Evolutionary conservation across 345 rosid genomes (phyloP), one percentile per base, ranked within the genome.

Genomic region (Citrus glauca): DNA sequence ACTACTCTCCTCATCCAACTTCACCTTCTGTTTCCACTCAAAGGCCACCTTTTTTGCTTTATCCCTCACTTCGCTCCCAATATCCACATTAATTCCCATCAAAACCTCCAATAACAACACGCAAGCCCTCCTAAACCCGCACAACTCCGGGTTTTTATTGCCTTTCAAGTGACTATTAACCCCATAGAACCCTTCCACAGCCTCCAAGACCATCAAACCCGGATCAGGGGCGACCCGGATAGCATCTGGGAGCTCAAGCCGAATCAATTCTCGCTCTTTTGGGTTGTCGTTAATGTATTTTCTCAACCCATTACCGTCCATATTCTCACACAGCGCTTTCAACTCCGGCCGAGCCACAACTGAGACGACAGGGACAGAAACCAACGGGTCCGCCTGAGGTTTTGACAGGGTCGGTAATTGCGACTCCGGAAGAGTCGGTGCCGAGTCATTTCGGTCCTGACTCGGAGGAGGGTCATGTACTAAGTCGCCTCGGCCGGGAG

Each of bases 21-120:
- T 78, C 38, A 81, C 82, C 81, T 82, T 89, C 57, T 42, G 69
- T 76, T 80, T 93, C 98, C 95, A 91, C 60, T 81, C 90, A 42
- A 80, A 63, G 8, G 94, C 97, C 76, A 93, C 6, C 42, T 27
- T 81, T 83, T 84, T 90, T 7, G 97, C 98, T 81, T 85, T 90
- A 60, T 83, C 89, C 64, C 81, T 90, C 63, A 78, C 87, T 40
- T 84, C 83, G 64, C 33, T 70, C 5, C 77, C 71, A 77, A 85
- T 69, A 38, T 60, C 81, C 24, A 69, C 79, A 67, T 81, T 55
- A 66, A 63, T 72, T 30, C 85, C 86, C 78, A 80, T 82, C 81
- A 94, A 71, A 50, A 65, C 82, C 80, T 91, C 97, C 81, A 92
- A 79, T 9, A 94, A 70, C 72, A 87, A 76, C 75, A 87, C 80